Evolutionary conservation across 306 rosid species (phyloP), one percentile per base, ranked within the genome.

Genomic region (Dalbergia cultrata): DNA sequence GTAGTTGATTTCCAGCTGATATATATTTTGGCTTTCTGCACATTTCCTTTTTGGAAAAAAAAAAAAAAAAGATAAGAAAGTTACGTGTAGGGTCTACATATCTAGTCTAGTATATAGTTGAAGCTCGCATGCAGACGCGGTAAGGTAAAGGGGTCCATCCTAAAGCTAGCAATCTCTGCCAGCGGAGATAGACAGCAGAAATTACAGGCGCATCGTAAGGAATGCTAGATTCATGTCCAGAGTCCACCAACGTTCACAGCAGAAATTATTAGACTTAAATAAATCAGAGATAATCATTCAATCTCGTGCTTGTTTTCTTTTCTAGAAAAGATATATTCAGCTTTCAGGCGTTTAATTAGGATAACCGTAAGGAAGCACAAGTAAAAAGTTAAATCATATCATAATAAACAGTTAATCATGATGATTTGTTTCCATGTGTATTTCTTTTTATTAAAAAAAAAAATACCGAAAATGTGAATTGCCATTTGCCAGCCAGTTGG

Each of bases 121-220:
- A 26, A 26, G 31, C 31, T 26, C 31, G 31, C 41, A 37, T 4
- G 41, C 41, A 37, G 7, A 37, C 1, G 41, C 41, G 13, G 53
- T 56, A 37, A 37, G 31, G 31, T 26, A 26, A 26, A 1, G 0
- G 50, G 65, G 66, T 72, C 77, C 77, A 57, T 57, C 17, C 45
- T 43, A 59, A 59, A 74, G 69, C 58, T 14, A 60, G 18, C 49
- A 43, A 69, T 34, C 10, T 35, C 58, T 11, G 76, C 70, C 70
- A 60, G 47, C 83, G 6, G 60, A 33, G 41, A 43, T n/a, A 60
- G 62, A 71, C 13, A n/a, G 75, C 64, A 81, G 67, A 67, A 35
- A 75, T 81, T 58, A 75, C 35, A 68, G 85, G 81, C 85, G 77
- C 74, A 54, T 67, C 65, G 68, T 81, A 21, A 81, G 85, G 76